phyloP scores from a whole-genome alignment of 139 green algal genomes.

The Coccomyxa sp. region DNA sequence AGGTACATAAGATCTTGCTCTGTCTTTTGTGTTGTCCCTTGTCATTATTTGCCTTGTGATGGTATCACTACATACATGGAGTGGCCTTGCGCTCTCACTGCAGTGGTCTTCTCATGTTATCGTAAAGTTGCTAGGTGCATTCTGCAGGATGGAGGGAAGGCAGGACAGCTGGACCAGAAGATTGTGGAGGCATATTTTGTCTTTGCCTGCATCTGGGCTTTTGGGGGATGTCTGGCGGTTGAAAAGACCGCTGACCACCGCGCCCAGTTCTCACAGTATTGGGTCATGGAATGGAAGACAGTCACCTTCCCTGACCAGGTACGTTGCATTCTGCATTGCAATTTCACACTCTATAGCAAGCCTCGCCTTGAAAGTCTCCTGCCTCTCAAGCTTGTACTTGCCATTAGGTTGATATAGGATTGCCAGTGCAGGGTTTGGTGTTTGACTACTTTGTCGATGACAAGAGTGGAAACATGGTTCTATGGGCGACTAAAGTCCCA shows the following conservation, averaged over 20 bases:
- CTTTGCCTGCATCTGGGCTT: conserved; percentile 88
- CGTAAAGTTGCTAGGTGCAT: no score
- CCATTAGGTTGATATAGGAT: not conserved
- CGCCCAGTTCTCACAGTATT: conserved; percentile 85
- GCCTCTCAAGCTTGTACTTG: not conserved
- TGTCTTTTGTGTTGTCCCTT: not conserved
- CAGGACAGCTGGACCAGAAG: conserved; percentile 78
- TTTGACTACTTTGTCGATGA: conserved; percentile 92
- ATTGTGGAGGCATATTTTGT: conserved; percentile 90
- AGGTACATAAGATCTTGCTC: conserved; percentile 38
- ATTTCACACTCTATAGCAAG: not conserved
- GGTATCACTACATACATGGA: conserved; percentile 1
- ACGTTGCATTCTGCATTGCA: not conserved
- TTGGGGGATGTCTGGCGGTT: conserved; percentile 84
- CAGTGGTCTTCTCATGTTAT: no score
- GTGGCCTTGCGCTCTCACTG: conserved; percentile 38
- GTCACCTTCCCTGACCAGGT: conserved; percentile 46
- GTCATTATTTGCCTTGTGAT: not conserved
- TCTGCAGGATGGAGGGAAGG: no score
- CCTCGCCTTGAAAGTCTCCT: not conserved
- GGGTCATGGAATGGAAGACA: conserved; percentile 70
- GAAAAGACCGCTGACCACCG: conserved; percentile 79
- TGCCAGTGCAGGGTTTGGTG: conserved; percentile 74
- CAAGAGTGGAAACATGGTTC: conserved; percentile 51
- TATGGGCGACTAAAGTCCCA: conserved; percentile 65